A percentile compares a stretch with the other conserved stretches of the same genome.
Conservation (phyloP, 1,284 basidiomycete genomes). For the Malassezia yamatoensis region DNA sequence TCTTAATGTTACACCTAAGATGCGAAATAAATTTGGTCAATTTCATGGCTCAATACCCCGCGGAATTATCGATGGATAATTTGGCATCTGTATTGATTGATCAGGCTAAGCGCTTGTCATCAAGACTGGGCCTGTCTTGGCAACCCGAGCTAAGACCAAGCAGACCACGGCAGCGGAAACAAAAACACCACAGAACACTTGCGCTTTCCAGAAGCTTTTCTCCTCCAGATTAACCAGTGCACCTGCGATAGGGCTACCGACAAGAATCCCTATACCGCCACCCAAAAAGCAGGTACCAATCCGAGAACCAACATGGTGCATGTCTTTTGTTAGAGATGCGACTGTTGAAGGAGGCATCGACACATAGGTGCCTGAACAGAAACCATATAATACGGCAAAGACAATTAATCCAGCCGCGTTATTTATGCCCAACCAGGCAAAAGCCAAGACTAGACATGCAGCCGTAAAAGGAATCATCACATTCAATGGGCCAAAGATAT, state of each 20-base stretch:
- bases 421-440: constrained; percentile 17
- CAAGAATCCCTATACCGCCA: constrained; percentile 12
- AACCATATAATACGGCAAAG: constrained; percentile 29
- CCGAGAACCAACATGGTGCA: constrained; percentile 3
- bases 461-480: constrained; percentile 39
- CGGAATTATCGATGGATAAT: not conserved
- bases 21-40: no score
- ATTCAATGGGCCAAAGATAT: constrained; percentile 46
- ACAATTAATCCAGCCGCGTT: constrained; percentile 16
- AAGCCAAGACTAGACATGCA: constrained; percentile 31
- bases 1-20: no score
- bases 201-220: constrained; percentile 9
- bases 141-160: not conserved
- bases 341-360: constrained; percentile 20
- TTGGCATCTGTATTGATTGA: not conserved
- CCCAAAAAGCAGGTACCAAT: constrained; percentile 5
- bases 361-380: constrained; percentile 29
- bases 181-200: constrained; percentile 11
- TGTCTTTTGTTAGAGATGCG: constrained; percentile 8
- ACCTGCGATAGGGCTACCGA: constrained; percentile 26
- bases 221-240: constrained; percentile 11
- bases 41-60: no score
- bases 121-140: not conserved
- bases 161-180: not conserved
- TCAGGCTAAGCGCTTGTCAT: not conserved